Percentiles rank a stretch among this genome's conserved stretches.
Evolutionary conservation across 164 flowering plant species (phyloP).

Genomic region (Stephania cephalantha): DNA sequence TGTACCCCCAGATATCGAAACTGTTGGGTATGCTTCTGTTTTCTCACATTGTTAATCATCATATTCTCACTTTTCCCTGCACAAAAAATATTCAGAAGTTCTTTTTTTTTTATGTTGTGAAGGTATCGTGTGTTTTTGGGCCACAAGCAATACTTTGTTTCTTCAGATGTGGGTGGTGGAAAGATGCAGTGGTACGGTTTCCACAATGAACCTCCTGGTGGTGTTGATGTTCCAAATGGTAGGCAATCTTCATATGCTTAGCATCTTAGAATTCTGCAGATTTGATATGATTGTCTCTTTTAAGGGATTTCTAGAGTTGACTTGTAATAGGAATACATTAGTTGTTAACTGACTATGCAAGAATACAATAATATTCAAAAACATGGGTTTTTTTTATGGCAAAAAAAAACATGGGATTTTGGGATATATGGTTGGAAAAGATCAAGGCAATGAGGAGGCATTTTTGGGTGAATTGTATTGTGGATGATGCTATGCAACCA

Average conservation of each 20-base stretch:
- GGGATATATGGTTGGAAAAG: background rate
- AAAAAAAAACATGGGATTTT: background rate
- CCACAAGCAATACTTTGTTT: constrained; percentile 95
- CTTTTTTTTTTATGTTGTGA: constrained; percentile 15
- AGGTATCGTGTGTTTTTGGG: constrained; percentile 97
- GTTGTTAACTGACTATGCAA: background rate
- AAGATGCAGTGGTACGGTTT: constrained; percentile 99
- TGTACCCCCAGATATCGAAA: constrained; percentile 85
- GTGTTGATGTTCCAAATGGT: constrained; percentile 70
- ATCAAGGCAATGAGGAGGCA: background rate
- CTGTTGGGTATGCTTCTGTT: constrained; percentile 66
- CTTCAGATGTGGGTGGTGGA: constrained; percentile 95
- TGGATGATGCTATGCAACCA: background rate
- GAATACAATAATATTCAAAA: background rate
- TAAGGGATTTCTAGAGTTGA: background rate
- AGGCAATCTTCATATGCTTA: constrained; percentile 15
- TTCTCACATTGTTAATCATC: background rate
- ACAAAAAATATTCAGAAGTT: background rate
- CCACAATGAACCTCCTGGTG: constrained; percentile 82
- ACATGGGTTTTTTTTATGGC: background rate
- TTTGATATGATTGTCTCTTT: background rate
- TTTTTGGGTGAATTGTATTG: background rate
- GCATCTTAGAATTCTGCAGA: background rate
- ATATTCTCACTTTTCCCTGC: background rate
- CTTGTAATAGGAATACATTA: background rate